A percentile compares a stretch with the other conserved stretches of the same genome.
phyloP scores from a whole-genome alignment of 2,329 filamentous ascomycete genomes.

The Boeremia lycopersici region DNA sequence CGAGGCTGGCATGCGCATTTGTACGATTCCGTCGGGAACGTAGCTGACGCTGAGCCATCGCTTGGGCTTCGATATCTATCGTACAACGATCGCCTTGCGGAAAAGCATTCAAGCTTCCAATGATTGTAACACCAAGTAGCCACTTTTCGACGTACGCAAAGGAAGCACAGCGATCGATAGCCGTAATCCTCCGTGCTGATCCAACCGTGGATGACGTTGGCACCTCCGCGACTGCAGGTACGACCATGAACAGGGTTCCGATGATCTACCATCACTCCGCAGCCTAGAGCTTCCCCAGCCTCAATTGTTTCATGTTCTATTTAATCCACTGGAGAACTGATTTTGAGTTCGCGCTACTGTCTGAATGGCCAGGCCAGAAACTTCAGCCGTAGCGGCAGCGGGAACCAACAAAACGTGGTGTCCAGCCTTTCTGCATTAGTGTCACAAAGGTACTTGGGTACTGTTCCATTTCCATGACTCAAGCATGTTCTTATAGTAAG shows the following conservation, averaged over 20 bases:
- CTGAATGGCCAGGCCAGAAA: not conserved
- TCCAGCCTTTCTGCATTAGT: not conserved
- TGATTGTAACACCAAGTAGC: not conserved
- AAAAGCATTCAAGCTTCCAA: too few species aligned
- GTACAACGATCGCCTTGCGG: too few species aligned
- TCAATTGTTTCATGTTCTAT: not conserved
- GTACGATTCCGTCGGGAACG: not conserved
- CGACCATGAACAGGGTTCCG: not conserved
- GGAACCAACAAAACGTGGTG: not conserved
- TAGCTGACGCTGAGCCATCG: not conserved
- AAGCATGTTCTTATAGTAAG: not conserved
- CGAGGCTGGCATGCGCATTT: not conserved
- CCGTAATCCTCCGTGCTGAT: not conserved
- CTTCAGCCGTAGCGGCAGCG: slow-evolving; percentile 4
- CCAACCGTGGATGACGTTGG: not conserved
- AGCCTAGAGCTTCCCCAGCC: not conserved
- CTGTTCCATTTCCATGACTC: not conserved
- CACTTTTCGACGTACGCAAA: not conserved
- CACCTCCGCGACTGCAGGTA: slow-evolving; percentile 3
- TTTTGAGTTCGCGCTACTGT: not conserved
- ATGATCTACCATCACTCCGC: not conserved
- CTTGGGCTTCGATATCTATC: too few species aligned
- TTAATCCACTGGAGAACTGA: not conserved
- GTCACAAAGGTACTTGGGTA: not conserved
- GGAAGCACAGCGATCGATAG: not conserved